Percentiles rank a stretch among this genome's conserved stretches.
phyloP scores from a whole-genome alignment of 306 rosid species.

The Glycine soja region DNA sequence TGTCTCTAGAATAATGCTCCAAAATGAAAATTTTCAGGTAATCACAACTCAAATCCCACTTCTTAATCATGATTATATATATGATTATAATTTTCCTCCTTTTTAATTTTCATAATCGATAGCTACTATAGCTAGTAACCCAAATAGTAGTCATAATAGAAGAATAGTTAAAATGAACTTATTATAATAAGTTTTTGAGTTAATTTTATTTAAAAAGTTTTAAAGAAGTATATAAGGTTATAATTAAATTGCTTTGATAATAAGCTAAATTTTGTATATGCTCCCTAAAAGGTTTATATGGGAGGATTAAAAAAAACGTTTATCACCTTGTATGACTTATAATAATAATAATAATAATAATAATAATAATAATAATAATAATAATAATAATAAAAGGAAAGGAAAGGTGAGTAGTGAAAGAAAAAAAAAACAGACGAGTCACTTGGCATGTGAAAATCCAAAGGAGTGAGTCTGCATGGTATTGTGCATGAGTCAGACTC shows the following conservation, averaged over 20 bases:
- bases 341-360: conserved; percentile 16
- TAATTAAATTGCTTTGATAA: neutral
- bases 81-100: neutral
- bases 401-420: too few relatives aligned
- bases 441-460: conserved; percentile 6
- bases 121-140: neutral
- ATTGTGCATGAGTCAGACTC: conserved; percentile 47
- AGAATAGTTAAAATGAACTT: neutral
- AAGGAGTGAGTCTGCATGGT: conserved; percentile 53
- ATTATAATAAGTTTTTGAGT: too few relatives aligned
- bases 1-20: conserved; percentile 75
- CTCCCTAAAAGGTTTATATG: neutral
- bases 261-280: neutral
- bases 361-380: too few relatives aligned
- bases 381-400: neutral
- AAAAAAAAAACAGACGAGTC: neutral
- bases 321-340: neutral
- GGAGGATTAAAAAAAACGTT: neutral
- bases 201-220: neutral
- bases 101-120: conserved; percentile 1
- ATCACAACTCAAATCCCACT: conserved; percentile 34
- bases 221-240: too few relatives aligned
- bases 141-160: neutral
- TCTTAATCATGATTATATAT: neutral
- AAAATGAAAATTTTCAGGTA: conserved; percentile 87